phyloP scores from a whole-genome alignment of 1,284 basidiomycete species.

The Meripilus lineatus region DNA sequence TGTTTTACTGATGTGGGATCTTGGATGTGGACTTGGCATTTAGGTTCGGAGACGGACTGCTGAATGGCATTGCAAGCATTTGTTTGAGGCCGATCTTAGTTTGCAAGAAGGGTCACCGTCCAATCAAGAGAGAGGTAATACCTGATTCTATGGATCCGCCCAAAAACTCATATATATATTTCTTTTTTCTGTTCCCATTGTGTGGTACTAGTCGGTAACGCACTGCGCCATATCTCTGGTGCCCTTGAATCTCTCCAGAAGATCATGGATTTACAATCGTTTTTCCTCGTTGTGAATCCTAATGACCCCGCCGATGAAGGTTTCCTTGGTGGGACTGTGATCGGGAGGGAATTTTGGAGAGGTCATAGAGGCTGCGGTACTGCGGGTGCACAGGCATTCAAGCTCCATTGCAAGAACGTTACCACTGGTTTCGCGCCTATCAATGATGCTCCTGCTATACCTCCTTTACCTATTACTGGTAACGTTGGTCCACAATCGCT shows the following conservation, averaged over 20 bases:
- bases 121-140: constrained; percentile 1
- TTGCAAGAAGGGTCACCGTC: not conserved
- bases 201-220: constrained; percentile 32
- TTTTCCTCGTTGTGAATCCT: constrained; percentile 56
- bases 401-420: constrained; percentile 34
- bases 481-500: no score
- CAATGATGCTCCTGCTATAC: not conserved
- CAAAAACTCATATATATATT: no score
- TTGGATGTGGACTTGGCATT: not conserved
- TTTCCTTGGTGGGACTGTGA: constrained; percentile 56
- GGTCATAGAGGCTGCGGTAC: constrained; percentile 52
- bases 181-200: not conserved
- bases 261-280: constrained; percentile 50
- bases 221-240: constrained; percentile 43
- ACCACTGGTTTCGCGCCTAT: not conserved
- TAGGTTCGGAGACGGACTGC: not conserved
- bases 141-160: no score
- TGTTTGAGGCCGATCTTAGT: not conserved
- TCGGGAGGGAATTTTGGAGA: constrained; percentile 62
- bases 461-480: not conserved
- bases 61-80: constrained; percentile 4
- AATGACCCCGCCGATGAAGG: constrained; percentile 39
- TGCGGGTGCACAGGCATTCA: constrained; percentile 51
- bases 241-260: constrained; percentile 46
- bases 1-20: no score